Evolutionary conservation across 169 alveolate genomes (phyloP), one percentile per base, ranked within the genome.

Genomic region (Plasmodium adleri): DNA sequence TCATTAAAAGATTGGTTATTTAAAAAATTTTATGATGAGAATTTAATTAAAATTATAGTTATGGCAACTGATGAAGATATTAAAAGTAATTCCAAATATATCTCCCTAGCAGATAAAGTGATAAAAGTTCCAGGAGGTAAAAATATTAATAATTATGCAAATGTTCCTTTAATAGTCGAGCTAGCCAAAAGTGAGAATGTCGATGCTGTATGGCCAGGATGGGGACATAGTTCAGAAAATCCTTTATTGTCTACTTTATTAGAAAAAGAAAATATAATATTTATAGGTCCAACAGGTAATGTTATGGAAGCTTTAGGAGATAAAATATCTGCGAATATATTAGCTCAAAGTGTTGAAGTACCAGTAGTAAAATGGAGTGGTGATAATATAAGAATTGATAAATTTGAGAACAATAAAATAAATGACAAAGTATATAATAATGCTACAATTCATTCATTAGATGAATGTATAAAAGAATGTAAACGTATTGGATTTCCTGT

Each of bases 191-290:
- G 94, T 54, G 88, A 92, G 54, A 94, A 95, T 15, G 94, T 95
- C 13, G 97, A 96, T 88, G 99, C 99, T 5, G 99, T 97, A 15
- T 98, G 98, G 97, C 99, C 99, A 6, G 99, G 99, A 7, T 97
- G 98, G 97, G 99, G 99, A 13, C 98, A 97, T 88, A 94, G 98
- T 4, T 97, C 99, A 0, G 99, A 97, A 92, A 97, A 97, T 93
- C 96, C 97, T 12, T 74, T 83, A 62, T 94, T 97, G 45, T 97
- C 98, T 89, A 64, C 91, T 66, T 93, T 95, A 72, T 85, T 96
- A 49, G 88, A 92, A 85, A 89, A 72, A 17, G 90, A 80, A 94
- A 94, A 95, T 15, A 96, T 97, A 20, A 86, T 74, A 28, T 97
- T 96, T 96, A 95, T 97, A 15, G 99, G 99, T 3, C 99, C 99